Evolutionary conservation across 805 yeast genomes (phyloP).

Genomic region (Hanseniaspora clermontiae): DNA sequence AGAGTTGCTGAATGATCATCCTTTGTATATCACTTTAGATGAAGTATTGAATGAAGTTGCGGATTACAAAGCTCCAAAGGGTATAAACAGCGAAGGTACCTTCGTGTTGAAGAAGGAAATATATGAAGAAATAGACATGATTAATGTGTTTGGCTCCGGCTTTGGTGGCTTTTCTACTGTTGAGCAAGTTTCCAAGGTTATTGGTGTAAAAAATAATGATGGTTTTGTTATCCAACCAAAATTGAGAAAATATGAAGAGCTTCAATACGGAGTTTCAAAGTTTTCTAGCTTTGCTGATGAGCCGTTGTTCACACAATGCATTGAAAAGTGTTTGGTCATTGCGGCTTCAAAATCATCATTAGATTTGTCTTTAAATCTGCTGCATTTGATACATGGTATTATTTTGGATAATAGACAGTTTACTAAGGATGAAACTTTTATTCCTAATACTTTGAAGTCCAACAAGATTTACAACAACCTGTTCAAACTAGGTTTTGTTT

Average conservation of each 20-base stretch:
- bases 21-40: constrained; percentile 34
- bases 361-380: constrained; percentile 42
- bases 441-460: constrained; percentile 36
- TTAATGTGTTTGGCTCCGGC: constrained; percentile 35
- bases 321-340: constrained; percentile 45
- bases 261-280: constrained; percentile 28
- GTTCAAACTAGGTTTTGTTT: constrained; percentile 40
- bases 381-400: constrained; percentile 59
- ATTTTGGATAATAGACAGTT: constrained; percentile 37
- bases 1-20: constrained; percentile 26
- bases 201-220: constrained; percentile 23
- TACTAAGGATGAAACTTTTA: constrained; percentile 30
- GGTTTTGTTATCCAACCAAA: constrained; percentile 39
- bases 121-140: constrained; percentile 44
- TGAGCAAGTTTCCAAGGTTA: background rate
- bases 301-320: constrained; percentile 40
- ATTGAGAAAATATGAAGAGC: constrained; percentile 23
- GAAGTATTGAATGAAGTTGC: constrained; percentile 45
- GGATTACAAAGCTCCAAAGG: constrained; percentile 50
- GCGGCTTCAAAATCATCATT: constrained; percentile 42
- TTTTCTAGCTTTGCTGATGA: constrained; percentile 43
- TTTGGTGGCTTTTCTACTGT: constrained; percentile 19
- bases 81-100: constrained; percentile 53
- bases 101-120: constrained; percentile 42
- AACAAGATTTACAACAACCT: constrained; percentile 41